Base-by-base conservation (phyloP, 1,284 basidiomycete species). In the Coniferiporia sulphurascens region DNA sequence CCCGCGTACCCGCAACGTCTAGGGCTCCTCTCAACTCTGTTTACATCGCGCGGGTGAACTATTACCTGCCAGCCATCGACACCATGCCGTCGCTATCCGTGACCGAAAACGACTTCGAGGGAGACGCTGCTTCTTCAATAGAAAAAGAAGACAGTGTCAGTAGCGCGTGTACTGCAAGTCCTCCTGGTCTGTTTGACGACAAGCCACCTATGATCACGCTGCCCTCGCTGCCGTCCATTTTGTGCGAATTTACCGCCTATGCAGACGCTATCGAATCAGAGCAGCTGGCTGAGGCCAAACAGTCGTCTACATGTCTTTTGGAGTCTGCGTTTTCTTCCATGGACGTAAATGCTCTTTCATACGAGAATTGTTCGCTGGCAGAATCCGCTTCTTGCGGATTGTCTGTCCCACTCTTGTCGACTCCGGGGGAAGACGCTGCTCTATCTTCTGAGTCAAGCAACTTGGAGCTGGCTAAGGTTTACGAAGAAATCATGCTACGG, bases 251-350 rank as follows among this genome's bases (percentile, higher is more conserved):
- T 34, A 36, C 46, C 10, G 56, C 51, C 13, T 62, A 62, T 48
- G 60, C 52, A 21, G 60, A 58, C 22, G 60, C 48, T 12, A 62
- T 62, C 38, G 56, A 62, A n/a, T 45, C 52, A 21, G 51, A 58
- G 36, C 8, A 22, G 8, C 34, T 54, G n/a, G 19, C 27, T 27
- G 60, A 61, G 10, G 48, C 52, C 21, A 48, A 44, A 19, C 56
- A 36, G 32, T 55, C 56, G 13, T 58, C 60, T 17, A 54, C 44
- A 5, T 62, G 52, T 46, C 46, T 62, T 21, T 44, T 55, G 21
- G 54, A 55, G 44, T 54, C 52, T 4, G 43, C 43, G n/a, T 58
- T 56, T 13, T 49, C 49, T 32, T 58, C 56, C 35, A 51, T 52
- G 48, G 44, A 50, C 46, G 51, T 48, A 5, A 35, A 43, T 7